A percentile compares a stretch with the other conserved stretches of the same genome.
These are phyloP conservation scores for Diaporthe eres DNA, from an alignment of 2,329 filamentous ascomycete genomes.

Conservation along the genomic window DNA sequence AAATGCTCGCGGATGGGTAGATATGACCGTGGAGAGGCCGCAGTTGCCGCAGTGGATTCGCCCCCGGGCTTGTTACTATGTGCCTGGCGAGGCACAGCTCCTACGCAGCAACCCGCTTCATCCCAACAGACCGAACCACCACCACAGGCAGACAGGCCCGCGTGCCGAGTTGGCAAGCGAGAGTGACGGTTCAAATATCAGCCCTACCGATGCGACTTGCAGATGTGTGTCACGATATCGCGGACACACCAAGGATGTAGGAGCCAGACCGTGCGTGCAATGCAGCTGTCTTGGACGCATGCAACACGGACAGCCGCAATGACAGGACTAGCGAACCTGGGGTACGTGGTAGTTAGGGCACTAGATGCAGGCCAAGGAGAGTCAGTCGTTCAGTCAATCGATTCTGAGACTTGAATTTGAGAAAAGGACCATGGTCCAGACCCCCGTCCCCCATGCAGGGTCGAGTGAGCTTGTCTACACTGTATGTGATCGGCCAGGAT, in stretches of 20 bases:
- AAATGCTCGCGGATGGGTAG: neutral
- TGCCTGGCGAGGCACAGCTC: neutral
- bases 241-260: neutral
- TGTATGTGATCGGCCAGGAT: neutral
- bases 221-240: neutral
- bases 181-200: neutral
- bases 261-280: neutral
- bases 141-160: neutral
- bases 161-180: conserved; percentile 1
- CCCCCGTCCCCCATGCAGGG: neutral
- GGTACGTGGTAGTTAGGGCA: neutral
- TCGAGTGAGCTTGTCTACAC: neutral
- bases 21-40: neutral
- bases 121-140: neutral
- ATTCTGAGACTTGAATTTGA: conserved; percentile 3
- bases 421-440: conserved; percentile 8
- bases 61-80: neutral
- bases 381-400: neutral
- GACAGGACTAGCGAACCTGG: conserved; percentile 19
- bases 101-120: neutral
- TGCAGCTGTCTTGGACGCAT: neutral
- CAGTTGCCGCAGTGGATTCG: neutral
- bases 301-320: conserved; percentile 6
- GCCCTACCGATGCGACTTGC: conserved; percentile 3
- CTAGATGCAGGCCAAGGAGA: conserved; percentile 17